Conservation (phyloP, 129 eudicot species). For the Tagetes patula region DNA sequence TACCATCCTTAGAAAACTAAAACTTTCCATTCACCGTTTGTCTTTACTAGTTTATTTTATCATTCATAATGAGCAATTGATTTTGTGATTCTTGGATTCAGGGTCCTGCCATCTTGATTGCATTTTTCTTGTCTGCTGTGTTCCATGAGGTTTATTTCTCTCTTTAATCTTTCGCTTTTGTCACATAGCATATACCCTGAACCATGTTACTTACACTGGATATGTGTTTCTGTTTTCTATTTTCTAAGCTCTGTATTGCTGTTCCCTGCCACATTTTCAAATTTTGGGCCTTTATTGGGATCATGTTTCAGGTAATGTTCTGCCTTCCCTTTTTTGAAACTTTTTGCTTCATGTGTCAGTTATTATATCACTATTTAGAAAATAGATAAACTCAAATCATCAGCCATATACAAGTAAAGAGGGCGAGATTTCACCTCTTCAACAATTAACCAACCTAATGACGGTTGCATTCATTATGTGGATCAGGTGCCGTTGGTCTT, state of each 20-base stretch:
- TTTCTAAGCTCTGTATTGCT: constrained; percentile 80
- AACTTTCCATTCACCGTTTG: background rate
- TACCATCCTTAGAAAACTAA: background rate
- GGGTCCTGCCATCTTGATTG: constrained; percentile 80
- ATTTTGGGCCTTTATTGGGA: constrained; percentile 90
- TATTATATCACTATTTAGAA: background rate
- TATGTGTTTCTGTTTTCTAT: background rate
- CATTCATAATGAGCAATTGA: background rate
- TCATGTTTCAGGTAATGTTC: constrained; percentile 80
- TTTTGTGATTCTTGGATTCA: constrained; percentile 31
- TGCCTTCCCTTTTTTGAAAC: background rate
- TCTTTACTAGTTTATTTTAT: background rate
- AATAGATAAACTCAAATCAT: background rate
- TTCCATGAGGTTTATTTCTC: constrained; percentile 78
- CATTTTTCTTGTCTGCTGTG: constrained; percentile 80
- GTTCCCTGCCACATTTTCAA: constrained; percentile 93
- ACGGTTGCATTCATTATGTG: background rate
- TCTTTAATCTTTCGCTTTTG: background rate
- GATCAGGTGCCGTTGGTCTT: constrained; percentile 87
- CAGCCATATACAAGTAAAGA: background rate
- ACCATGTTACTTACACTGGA: background rate
- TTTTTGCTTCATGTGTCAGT: background rate
- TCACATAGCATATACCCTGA: background rate
- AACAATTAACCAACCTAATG: constrained; percentile 2
- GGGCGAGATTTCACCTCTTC: background rate